Base-by-base conservation (phyloP, 495 filamentous ascomycete genomes). In the Penicillium coprophilum region DNA sequence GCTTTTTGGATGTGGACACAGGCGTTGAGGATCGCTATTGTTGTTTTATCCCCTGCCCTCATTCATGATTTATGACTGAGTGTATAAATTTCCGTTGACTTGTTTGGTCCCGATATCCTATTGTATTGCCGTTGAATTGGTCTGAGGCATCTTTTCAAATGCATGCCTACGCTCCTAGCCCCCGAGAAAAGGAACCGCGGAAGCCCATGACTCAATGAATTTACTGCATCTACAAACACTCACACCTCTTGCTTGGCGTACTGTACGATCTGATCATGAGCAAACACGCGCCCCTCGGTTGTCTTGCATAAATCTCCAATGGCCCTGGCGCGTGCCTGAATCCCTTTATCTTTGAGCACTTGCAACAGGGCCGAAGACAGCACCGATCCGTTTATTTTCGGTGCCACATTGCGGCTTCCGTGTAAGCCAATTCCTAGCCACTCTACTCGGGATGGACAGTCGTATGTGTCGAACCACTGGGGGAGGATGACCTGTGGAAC, bases 401-500 rank as follows among this genome's bases (percentile, higher is more conserved):
- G 74, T 1, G 71, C 71, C 1, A 61, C 51, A 7, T 51, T 63
- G 44, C 66, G 60, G 53, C 70, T 81, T 7, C 77, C 79, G 52
- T 77, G 77, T 1, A 79, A 66, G 3, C 80, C 80, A 17, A 83
- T 74, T 0, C 77, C 77, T 0, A 81, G 62, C 61, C 71, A 77
- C 57, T 80, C 75, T 5, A 74, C 77, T 6, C 76, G 63, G 13
- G 72, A 73, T 8, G 80, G 76, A 50, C 76, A 77, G 32, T 80
- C 78, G 39, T 77, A 80, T 31, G 73, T 76, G 49, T 82, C 79
- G 10, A 78, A 65, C 79, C 79, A 81, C 43, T 72, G 69, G 0
- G 80, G 78, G 6, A 82, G 69, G 10, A 82, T 58, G 20, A 83
- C 66, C 55, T 83, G 79, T 2, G 79, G 78, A 19, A 76, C 69